Evolutionary conservation across 2,329 filamentous ascomycete genomes (phyloP).

Genomic region (Venturia nashicola): DNA sequence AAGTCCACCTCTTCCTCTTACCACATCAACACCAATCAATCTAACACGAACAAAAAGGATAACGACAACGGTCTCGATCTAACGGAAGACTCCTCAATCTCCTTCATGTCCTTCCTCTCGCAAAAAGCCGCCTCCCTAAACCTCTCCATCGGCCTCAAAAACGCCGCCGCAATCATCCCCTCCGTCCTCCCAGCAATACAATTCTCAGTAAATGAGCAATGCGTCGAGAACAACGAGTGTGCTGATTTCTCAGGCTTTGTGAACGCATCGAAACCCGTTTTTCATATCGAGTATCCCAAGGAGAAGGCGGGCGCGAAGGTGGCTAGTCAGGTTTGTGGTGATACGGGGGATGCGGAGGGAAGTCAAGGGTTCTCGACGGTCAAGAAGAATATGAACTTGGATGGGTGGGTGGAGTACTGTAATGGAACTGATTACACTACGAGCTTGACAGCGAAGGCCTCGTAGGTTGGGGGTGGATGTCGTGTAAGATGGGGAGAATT

Average conservation of each 20-base stretch:
- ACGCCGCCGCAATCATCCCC: conserved; percentile 48
- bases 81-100: conserved; percentile 42
- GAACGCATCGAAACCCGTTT: conserved; percentile 18
- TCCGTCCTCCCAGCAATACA: conserved; percentile 40
- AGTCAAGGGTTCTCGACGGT: conserved; percentile 44
- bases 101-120: conserved; percentile 50
- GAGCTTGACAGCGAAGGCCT: not conserved
- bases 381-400: conserved; percentile 52
- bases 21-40: not conserved
- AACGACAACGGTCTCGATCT: conserved; percentile 54
- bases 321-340: not conserved
- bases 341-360: conserved; percentile 17
- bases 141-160: conserved; percentile 57
- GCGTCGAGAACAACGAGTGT: conserved; percentile 50
- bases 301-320: conserved; percentile 15
- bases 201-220: conserved; percentile 62
- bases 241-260: conserved; percentile 45
- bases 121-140: conserved; percentile 39
- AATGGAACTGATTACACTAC: conserved; percentile 12
- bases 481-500: not conserved
- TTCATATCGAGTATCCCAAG: conserved; percentile 27
- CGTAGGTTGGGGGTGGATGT: not conserved
- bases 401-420: conserved; percentile 51
- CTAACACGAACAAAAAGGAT: conserved; percentile 16
- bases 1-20: conserved; percentile 16